Conservation (phyloP, 1,284 basidiomycete genomes). For the Vanrija sp. region DNA sequence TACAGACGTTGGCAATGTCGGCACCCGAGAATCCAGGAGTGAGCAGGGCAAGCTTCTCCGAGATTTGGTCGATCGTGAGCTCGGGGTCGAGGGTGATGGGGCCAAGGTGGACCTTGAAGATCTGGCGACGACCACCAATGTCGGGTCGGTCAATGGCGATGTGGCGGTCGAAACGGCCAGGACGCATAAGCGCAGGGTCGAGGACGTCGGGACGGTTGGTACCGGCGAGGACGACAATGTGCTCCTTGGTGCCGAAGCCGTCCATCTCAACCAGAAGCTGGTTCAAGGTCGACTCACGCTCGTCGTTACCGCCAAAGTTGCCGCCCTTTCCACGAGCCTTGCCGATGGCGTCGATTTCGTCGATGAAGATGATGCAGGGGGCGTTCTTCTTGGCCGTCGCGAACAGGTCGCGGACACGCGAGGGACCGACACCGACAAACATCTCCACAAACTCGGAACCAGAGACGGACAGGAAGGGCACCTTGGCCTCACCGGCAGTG, state of each 20-base stretch:
- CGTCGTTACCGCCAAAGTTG: conserved; percentile 90
- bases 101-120: conserved; percentile 87
- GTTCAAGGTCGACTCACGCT: conserved; percentile 96
- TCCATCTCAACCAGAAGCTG: conserved; percentile 99
- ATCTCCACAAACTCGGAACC: conserved; percentile 99
- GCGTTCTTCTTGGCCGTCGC: conserved; percentile 96
- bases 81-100: conserved; percentile 69
- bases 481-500: conserved; percentile 93
- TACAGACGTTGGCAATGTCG: conserved; percentile 98
- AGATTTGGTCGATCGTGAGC: conserved; percentile 61
- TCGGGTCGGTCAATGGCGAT: conserved; percentile 95
- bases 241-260: conserved; percentile 92
- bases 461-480: conserved; percentile 96
- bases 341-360: conserved; percentile 98
- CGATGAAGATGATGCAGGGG: conserved; percentile 96
- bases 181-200: conserved; percentile 90
- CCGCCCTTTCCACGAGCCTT: conserved; percentile 89
- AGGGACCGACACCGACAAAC: conserved; percentile 99
- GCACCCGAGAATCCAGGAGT: conserved; percentile 98
- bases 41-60: conserved; percentile 89
- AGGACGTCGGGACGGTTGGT: conserved; percentile 96
- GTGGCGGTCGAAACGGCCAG: conserved; percentile 95
- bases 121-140: conserved; percentile 86
- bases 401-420: conserved; percentile 94
- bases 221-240: conserved; percentile 93